Evolutionary conservation across 352 stramenopile species (phyloP).

Genomic region (Phytophthora capsici): DNA sequence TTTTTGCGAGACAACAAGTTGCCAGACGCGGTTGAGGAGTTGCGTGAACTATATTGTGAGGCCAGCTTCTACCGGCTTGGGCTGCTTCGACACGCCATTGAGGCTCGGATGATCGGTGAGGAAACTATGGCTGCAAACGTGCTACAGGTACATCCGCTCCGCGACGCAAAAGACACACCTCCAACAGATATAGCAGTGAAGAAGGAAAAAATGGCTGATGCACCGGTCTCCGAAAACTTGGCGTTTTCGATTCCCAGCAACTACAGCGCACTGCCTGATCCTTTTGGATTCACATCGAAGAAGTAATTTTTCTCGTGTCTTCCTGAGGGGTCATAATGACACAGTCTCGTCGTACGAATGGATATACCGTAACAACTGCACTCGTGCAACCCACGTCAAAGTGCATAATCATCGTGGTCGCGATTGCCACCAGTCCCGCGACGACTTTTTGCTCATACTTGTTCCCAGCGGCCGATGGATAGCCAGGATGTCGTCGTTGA

Average conservation of each 20-base stretch:
- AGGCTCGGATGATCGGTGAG: constrained; percentile 76
- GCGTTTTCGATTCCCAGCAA: constrained; percentile 34
- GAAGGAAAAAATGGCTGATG: constrained; percentile 4
- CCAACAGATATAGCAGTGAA: background rate
- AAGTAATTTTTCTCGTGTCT: constrained; percentile 21
- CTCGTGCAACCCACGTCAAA: background rate
- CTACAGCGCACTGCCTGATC: constrained; percentile 65
- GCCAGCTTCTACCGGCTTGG: constrained; percentile 80
- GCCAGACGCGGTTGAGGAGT: constrained; percentile 55
- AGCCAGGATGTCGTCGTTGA: constrained; percentile 7
- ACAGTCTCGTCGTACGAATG: no score
- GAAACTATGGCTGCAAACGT: constrained; percentile 46
- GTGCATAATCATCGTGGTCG: background rate
- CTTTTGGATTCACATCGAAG: constrained; percentile 73
- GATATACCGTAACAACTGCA: no score
- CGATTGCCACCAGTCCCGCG: background rate
- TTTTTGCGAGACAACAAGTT: constrained; percentile 75
- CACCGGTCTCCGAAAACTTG: background rate
- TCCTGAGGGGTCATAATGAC: no score
- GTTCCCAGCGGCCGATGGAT: background rate
- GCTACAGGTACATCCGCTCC: constrained; percentile 7
- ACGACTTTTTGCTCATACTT: no score
- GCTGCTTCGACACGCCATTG: constrained; percentile 76
- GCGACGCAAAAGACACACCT: background rate
- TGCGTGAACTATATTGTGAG: constrained; percentile 83